A percentile compares a stretch with the other conserved stretches of the same genome.
Conservation (phyloP, 305 asterid species). For the Fraxinus greggii region DNA sequence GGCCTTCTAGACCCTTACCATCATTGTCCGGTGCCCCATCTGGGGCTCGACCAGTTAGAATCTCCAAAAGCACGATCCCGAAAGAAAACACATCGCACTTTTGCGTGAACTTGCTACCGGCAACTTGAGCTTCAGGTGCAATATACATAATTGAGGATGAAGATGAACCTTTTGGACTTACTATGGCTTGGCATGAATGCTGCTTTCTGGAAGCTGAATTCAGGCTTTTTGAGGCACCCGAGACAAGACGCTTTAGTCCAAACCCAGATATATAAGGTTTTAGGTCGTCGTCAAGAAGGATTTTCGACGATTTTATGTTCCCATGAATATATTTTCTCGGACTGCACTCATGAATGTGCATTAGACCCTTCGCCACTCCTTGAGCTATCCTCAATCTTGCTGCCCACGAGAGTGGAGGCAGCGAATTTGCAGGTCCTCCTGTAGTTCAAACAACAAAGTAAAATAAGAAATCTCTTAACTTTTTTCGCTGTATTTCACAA, state of each 20-base stretch:
- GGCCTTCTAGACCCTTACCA: slow-evolving; percentile 59
- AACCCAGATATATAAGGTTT: slow-evolving; percentile 76
- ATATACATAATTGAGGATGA: slow-evolving; percentile 35
- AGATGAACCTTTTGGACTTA: slow-evolving; percentile 33
- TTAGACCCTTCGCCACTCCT: slow-evolving; percentile 62
- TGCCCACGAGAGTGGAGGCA: slow-evolving; percentile 67
- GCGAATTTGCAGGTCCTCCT: slow-evolving; percentile 63
- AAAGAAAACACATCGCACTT: slow-evolving; percentile 80
- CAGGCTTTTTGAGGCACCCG: slow-evolving; percentile 40
- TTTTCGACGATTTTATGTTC: slow-evolving; percentile 67
- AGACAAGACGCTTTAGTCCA: slow-evolving; percentile 73
- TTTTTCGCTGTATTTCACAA: background rate
- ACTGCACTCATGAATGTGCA: slow-evolving; percentile 84
- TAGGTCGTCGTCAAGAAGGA: slow-evolving; percentile 78
- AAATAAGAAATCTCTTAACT: background rate
- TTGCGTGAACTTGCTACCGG: slow-evolving; percentile 54
- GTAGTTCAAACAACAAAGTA: slow-evolving; percentile 9
- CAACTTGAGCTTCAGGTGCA: slow-evolving; percentile 63
- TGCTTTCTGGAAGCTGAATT: slow-evolving; percentile 41
- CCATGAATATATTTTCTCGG: slow-evolving; percentile 75
- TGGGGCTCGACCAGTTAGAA: slow-evolving; percentile 64
- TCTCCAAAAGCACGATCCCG: slow-evolving; percentile 75
- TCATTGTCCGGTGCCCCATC: slow-evolving; percentile 38
- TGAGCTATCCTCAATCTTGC: slow-evolving; percentile 62
- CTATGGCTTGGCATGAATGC: slow-evolving; percentile 26